phyloP scores from a whole-genome alignment of 2,329 filamentous ascomycete species.

The Xylariaceae sp. region DNA sequence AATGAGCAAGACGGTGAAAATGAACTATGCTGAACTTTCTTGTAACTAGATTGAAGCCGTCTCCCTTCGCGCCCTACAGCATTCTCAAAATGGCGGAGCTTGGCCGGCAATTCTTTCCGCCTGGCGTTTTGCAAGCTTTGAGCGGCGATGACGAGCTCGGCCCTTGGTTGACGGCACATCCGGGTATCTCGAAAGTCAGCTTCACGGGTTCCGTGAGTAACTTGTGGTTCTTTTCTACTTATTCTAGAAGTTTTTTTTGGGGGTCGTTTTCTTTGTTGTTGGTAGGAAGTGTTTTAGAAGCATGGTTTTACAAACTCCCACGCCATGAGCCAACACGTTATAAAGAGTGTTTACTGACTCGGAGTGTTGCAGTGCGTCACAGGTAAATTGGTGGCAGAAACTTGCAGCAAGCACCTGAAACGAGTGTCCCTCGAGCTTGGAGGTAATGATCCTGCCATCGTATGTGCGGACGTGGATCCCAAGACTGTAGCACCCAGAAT shows the following conservation, averaged over 20 bases:
- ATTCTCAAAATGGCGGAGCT: constrained; percentile 60
- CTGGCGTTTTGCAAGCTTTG: constrained; percentile 61
- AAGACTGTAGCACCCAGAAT: constrained; percentile 17
- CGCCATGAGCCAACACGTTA: too few species aligned
- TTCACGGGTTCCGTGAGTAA: constrained; percentile 66
- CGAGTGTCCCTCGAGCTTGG: constrained; percentile 60
- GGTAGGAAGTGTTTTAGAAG: too few species aligned
- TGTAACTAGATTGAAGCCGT: constrained; percentile 45
- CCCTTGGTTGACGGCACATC: constrained; percentile 57
- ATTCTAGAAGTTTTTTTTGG: too few species aligned
- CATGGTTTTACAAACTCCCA: too few species aligned
- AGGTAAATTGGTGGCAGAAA: constrained; percentile 60
- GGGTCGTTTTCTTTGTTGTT: too few species aligned
- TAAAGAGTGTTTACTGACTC: too few species aligned
- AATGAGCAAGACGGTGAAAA: too few species aligned
- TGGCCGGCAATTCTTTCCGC: constrained; percentile 55
- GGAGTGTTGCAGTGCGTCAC: too few species aligned
- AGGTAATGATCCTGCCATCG: constrained; percentile 61
- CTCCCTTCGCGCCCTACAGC: constrained; percentile 46
- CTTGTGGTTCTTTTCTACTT: too few species aligned
- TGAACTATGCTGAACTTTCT: too few species aligned
- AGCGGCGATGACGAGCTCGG: constrained; percentile 61
- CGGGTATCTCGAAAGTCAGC: constrained; percentile 58
- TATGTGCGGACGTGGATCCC: constrained; percentile 55
- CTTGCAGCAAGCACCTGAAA: constrained; percentile 57